Evolutionary conservation across 2,329 filamentous ascomycete genomes (phyloP), one percentile per base, ranked within the genome.

Genomic region (Fusarium guadeloupense): DNA sequence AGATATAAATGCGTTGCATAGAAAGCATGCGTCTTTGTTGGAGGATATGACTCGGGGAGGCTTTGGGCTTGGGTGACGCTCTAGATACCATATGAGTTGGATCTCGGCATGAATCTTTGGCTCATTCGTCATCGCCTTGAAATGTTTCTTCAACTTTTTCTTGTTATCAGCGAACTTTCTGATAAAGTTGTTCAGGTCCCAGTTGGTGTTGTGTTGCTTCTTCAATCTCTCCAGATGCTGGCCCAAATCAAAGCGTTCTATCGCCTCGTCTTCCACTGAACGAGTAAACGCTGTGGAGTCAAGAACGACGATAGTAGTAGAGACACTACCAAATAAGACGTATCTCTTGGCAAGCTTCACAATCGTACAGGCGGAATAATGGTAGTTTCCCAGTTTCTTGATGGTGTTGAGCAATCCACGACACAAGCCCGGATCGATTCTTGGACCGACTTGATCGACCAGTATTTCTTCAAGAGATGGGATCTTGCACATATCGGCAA

Each of bases 21-120:
- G 44, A 19, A 54, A 66, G 20, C 64, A 68, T 2, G 64, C 59
- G 13, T 65, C 54, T 14, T 68, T 69, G 34, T 50, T 65, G 1
- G 60, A 59, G n/a, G 59, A 54, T 12, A 69, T 65, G 2, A 69
- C 23, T 26, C 67, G 42, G 1, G 66, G 62, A 5, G 48, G 53
- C 3, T 13, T 38, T 16, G 44, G 31, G 14, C n/a, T 28, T 34
- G 21, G 31, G 10, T 48, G 49, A 16, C 37, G 28, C 4, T 62
- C 49, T 2, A 67, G 33, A 20, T 69, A 48, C 47, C 62, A 64
- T 2, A 62, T 35, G 14, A 69, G 62, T 37, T 69, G 66, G 5
- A 69, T 59, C 40, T 69, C 67, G 9, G 66, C 64, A 25, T 69
- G 64, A 6, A 69, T 43, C 26, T 46, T 68, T 4, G 51, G 39